Percentiles rank a stretch among this genome's conserved stretches.
Evolutionary conservation across 495 filamentous ascomycete species (phyloP).

Genomic region (Neurospora pannonica): DNA sequence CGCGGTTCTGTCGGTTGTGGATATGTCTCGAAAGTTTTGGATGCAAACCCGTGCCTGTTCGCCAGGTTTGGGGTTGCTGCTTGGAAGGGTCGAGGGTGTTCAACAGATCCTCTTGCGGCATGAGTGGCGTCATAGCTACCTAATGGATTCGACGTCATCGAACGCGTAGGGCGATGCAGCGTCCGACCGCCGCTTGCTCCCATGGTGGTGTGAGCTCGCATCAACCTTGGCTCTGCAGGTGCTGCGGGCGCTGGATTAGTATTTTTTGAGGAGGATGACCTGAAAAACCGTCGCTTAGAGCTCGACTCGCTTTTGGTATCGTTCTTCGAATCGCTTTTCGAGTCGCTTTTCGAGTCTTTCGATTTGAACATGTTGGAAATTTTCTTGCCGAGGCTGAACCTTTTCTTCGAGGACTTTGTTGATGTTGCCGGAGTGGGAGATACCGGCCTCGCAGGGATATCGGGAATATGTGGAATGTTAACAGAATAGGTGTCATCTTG

Average conservation of each 20-base stretch:
- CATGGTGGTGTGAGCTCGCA: background rate
- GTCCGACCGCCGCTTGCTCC: background rate
- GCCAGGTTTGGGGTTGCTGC: background rate
- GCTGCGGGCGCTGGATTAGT: background rate
- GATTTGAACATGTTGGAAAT: background rate
- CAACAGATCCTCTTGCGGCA: background rate
- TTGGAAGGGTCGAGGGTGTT: background rate
- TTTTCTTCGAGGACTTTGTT: background rate
- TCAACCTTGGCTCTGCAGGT: background rate
- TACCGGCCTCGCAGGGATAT: constrained; percentile 7
- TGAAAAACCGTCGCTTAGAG: background rate
- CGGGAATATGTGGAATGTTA: constrained; percentile 12
- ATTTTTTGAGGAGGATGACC: background rate
- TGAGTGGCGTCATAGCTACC: background rate
- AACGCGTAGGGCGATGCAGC: background rate
- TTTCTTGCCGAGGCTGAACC: background rate
- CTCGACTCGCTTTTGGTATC: background rate
- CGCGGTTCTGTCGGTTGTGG: background rate
- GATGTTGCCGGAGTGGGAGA: background rate
- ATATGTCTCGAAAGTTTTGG: background rate
- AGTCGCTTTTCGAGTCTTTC: background rate
- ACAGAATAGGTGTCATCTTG: background rate
- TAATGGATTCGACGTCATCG: background rate
- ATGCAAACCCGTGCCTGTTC: background rate
- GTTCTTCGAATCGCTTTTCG: background rate